Evolutionary conservation across 1,284 basidiomycete species (phyloP), one percentile per base, ranked within the genome.

Genomic region (Trichosporon ovoides): DNA sequence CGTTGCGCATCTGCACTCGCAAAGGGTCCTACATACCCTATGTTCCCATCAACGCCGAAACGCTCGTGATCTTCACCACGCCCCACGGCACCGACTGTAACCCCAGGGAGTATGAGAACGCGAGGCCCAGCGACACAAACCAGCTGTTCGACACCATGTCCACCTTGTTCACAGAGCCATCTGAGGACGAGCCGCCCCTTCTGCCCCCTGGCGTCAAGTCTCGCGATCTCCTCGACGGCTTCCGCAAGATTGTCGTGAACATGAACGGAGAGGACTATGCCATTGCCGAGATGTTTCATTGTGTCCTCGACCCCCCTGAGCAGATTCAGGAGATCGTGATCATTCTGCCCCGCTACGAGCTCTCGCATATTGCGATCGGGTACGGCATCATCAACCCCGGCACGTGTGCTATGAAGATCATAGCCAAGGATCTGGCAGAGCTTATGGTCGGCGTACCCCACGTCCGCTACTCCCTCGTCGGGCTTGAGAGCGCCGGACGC

Each of bases 331-430:
- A 48, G 14, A 48, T 48, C 24, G 24, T 48, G 14, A 48, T 48
- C 22, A 13, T 48, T 16, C 24, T 48, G 7, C 43, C 43, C 24
- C 43, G 24, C 43, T 14, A 28, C 43, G 43, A 48, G 43, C 22
- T 28, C 43, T 28, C 28, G 20, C 70, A 69, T 12, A 73, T 67
- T 59, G 65, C 72, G 55, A 67, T 68, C 53, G 67, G 71, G 11
- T 57, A 72, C 20, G 48, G 68, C 3, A 7, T 16, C 16, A 22
- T 52, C 35, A n/a, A 22, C 4, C 34, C 20, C 14, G 19, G 37
- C 50, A 52, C 34, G 20, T 52, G 36, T 20, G 50, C 24, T 9
- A 53, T 52, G 20, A 52, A 52, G 34, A 52, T 36, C 20, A 37
- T 51, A 13, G 49, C 50, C 14, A 37, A 16, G 20, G 34, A 52